Conservation (phyloP, 1,284 basidiomycete species). For the Cutaneotrichosporon sp. region DNA sequence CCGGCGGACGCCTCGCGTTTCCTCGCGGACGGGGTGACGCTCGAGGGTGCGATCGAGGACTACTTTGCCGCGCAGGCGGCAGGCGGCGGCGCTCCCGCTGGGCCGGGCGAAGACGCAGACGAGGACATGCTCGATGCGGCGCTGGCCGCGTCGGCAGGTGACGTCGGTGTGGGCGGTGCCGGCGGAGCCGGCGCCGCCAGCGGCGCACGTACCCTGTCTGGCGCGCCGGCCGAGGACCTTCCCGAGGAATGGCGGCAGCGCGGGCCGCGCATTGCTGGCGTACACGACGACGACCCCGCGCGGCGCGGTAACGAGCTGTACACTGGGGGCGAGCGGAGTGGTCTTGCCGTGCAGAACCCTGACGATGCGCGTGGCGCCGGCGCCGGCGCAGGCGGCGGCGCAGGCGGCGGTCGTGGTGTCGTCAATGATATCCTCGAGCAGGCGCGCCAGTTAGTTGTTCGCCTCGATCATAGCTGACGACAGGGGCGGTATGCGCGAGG, state of each 20-base stretch:
- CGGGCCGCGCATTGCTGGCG: neutral
- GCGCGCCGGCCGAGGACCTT: conserved; percentile 26
- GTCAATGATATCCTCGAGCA: conserved; percentile 76
- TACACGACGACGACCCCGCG: conserved; percentile 15
- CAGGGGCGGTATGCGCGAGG: conserved; percentile 17
- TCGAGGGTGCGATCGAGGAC: conserved; percentile 46
- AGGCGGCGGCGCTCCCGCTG: conserved; percentile 8
- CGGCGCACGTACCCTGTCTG: conserved; percentile 31
- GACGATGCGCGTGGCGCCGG: too few relatives aligned
- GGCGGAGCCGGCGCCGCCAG: neutral
- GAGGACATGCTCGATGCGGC: conserved; percentile 22
- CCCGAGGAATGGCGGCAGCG: conserved; percentile 34
- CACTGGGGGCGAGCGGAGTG: conserved; percentile 84
- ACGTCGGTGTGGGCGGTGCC: neutral
- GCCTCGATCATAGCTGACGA: conserved; percentile 24
- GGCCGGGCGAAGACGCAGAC: conserved; percentile 24
- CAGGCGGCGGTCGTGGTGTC: conserved; percentile 37
- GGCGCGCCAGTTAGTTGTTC: conserved; percentile 65
- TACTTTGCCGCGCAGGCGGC: conserved; percentile 41
- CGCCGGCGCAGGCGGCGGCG: conserved; percentile 19
- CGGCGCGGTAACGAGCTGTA: conserved; percentile 51
- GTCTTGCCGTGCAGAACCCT: conserved; percentile 84
- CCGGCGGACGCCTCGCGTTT: conserved; percentile 39
- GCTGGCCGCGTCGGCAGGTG: conserved; percentile 8
- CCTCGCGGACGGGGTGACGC: conserved; percentile 36